Evolutionary conservation across 1,284 basidiomycete genomes (phyloP).

Genomic region (Sphaerobolus stellatus): DNA sequence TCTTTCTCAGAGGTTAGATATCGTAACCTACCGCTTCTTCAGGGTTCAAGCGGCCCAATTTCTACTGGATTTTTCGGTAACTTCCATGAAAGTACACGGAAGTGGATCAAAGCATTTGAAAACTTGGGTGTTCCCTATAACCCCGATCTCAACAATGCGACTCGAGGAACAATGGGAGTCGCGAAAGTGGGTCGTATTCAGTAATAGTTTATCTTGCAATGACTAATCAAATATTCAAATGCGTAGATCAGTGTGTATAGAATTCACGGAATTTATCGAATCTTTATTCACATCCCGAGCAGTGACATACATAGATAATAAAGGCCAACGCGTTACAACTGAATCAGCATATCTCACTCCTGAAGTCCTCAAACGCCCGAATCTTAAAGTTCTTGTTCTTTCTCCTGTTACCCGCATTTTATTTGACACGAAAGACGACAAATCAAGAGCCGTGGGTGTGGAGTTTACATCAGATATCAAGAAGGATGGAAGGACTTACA

Average conservation of each 20-base stretch:
- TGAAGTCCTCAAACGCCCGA: conserved; percentile 57
- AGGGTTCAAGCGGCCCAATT: conserved; percentile 1
- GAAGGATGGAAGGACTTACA: conserved; percentile 37
- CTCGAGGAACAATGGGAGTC: conserved; percentile 47
- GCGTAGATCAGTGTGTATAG: neutral
- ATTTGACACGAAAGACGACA: conserved; percentile 22
- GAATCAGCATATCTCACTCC: conserved; percentile 66
- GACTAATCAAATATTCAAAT: neutral
- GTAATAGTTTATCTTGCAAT: too few relatives aligned
- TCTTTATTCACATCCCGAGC: neutral
- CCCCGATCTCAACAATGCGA: conserved; percentile 50
- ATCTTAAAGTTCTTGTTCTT: conserved; percentile 56
- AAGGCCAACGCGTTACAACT: conserved; percentile 53
- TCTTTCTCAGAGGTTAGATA: neutral
- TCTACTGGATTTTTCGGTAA: conserved; percentile 44
- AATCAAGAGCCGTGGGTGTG: conserved; percentile 53
- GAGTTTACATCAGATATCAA: conserved; percentile 45
- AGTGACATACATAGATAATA: conserved; percentile 66
- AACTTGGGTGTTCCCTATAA: conserved; percentile 48
- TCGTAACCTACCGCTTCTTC: neutral
- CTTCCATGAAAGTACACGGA: conserved; percentile 34
- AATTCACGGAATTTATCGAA: neutral
- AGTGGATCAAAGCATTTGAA: conserved; percentile 49
- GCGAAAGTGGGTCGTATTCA: conserved; percentile 50
- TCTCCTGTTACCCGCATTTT: conserved; percentile 56